A percentile compares a stretch with the other conserved stretches of the same genome.
phyloP scores from a whole-genome alignment of 345 rosid genomes.

The Luvunga scandens region DNA sequence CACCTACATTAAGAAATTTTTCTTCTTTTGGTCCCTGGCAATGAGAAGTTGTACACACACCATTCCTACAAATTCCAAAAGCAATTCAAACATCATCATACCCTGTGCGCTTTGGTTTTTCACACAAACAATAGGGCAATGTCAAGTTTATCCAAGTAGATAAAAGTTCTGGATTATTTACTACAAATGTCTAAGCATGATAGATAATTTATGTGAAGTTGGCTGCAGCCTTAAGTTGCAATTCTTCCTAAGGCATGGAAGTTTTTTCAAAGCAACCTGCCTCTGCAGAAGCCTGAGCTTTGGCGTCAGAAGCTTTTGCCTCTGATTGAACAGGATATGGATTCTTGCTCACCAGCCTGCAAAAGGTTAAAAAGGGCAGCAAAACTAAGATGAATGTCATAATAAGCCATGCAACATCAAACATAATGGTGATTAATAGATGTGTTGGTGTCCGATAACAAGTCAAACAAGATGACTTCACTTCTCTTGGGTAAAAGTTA shows the following conservation, averaged over 20 bases:
- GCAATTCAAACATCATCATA: constrained; percentile 11
- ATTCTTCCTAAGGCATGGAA: constrained; percentile 24
- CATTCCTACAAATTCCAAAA: neutral
- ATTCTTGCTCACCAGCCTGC: constrained; percentile 74
- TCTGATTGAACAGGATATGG: constrained; percentile 55
- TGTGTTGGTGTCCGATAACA: neutral
- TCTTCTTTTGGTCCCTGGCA: neutral
- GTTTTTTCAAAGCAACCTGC: constrained; percentile 34
- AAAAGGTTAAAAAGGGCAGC: neutral
- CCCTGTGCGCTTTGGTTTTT: neutral
- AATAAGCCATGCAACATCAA: neutral
- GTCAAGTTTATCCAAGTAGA: neutral
- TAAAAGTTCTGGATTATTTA: neutral
- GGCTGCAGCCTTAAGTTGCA: constrained; percentile 25
- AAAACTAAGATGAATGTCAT: neutral
- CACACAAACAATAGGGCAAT: neutral
- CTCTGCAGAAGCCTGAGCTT: neutral
- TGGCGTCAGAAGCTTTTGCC: constrained; percentile 30
- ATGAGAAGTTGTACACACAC: constrained; percentile 9
- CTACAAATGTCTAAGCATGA: constrained; percentile 4
- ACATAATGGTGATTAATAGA: neutral
- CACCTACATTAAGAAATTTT: neutral
- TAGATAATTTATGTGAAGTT: constrained; percentile 23
- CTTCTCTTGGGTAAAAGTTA: neutral
- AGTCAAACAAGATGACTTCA: neutral